Conservation (phyloP, 176 grass and related monocot genomes). For the Raddia guianensis region DNA sequence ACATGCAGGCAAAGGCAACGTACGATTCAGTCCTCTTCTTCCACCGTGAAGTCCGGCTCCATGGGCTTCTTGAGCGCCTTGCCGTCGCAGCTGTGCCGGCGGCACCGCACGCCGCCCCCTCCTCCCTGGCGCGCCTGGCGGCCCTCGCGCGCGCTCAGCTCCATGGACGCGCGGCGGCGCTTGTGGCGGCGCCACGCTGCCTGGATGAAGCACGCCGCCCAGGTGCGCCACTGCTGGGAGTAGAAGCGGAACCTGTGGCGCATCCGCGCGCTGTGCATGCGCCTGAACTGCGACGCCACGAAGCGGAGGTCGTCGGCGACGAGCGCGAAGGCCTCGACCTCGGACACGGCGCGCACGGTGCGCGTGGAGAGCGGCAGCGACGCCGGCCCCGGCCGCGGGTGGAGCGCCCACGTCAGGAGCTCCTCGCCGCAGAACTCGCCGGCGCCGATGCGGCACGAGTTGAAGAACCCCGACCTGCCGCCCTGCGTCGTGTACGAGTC, state of each 20-base stretch:
- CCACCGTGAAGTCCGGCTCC: conserved; percentile 75
- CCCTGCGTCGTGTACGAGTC: conserved; percentile 94
- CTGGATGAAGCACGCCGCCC: conserved; percentile 96
- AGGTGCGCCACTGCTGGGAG: conserved; percentile 92
- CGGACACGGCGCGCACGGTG: conserved; percentile 80
- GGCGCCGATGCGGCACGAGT: conserved; percentile 83
- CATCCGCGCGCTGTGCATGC: conserved; percentile 80
- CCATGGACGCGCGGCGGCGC: conserved; percentile 67
- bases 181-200: conserved; percentile 78
- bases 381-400: conserved; percentile 52
- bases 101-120: conserved; percentile 17
- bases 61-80: conserved; percentile 64
- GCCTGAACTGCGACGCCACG: conserved; percentile 79
- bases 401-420: conserved; percentile 91
- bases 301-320: conserved; percentile 79
- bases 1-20: no score
- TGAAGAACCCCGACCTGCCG: conserved; percentile 84
- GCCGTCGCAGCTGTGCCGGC: conserved; percentile 37
- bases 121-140: background rate
- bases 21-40: conserved; percentile 49
- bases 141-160: conserved; percentile 50
- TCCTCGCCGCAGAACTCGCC: conserved; percentile 98
- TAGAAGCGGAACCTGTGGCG: conserved; percentile 89
- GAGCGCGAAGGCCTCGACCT: conserved; percentile 97
- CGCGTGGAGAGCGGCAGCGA: conserved; percentile 80